Conservation (phyloP, 1,139 yeast genomes). For the Blastobotrys proliferans region DNA sequence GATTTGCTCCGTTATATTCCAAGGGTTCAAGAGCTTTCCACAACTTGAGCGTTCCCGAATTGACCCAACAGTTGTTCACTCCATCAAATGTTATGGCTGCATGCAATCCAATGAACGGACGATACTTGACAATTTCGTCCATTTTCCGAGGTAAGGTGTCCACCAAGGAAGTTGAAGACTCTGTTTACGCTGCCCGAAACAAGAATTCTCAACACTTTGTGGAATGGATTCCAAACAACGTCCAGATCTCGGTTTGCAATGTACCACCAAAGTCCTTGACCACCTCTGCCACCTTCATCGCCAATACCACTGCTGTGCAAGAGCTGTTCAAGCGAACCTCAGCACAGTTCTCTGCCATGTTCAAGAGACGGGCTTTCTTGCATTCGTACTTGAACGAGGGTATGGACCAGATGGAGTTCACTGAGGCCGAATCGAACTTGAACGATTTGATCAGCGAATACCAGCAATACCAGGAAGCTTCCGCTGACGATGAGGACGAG, state of each 20-base stretch:
- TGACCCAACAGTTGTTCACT: constrained; percentile 44
- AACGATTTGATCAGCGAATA: constrained; percentile 42
- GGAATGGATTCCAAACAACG: constrained; percentile 43
- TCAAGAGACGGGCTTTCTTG: constrained; percentile 43
- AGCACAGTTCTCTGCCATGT: constrained; percentile 42
- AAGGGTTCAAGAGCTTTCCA: constrained; percentile 39
- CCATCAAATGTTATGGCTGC: constrained; percentile 46
- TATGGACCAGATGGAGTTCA: constrained; percentile 45
- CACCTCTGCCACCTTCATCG: constrained; percentile 44
- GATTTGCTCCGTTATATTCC: constrained; percentile 43
- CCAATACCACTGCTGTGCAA: constrained; percentile 44
- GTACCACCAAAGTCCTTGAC: constrained; percentile 41
- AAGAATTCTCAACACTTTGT: constrained; percentile 41
- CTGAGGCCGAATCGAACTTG: constrained; percentile 44
- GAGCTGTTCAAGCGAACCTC: constrained; percentile 41
- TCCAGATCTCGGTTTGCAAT: constrained; percentile 42
- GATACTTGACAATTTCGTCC: constrained; percentile 43
- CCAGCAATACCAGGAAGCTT: constrained; percentile 44
- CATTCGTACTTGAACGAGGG: constrained; percentile 48
- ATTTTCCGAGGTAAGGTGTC: constrained; percentile 45
- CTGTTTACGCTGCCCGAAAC: constrained; percentile 34
- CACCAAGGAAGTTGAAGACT: constrained; percentile 44
- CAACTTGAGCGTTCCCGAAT: constrained; percentile 41
- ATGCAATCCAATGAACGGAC: constrained; percentile 41
- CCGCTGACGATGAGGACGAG: constrained; percentile 36